These are phyloP conservation scores for Meredithiella fracta DNA, from an alignment of 2,329 filamentous ascomycete species.

Conservation along the genomic window DNA sequence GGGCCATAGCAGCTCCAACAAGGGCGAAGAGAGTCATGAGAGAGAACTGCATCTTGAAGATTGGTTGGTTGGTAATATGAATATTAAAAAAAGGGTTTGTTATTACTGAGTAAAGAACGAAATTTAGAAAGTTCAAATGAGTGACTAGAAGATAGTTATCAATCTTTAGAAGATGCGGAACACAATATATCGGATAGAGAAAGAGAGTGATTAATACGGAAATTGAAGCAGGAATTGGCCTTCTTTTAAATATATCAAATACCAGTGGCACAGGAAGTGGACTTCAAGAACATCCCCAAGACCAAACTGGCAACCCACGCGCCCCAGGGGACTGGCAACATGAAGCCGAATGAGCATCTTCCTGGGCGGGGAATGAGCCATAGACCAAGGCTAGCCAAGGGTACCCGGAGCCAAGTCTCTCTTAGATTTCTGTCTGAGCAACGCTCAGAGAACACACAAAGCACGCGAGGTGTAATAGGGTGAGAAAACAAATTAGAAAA, in stretches of 20 bases:
- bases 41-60: constrained; percentile 38
- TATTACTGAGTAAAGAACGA: constrained; percentile 5
- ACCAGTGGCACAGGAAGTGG: background rate
- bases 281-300: background rate
- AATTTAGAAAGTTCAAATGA: constrained; percentile 8
- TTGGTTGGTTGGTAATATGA: constrained; percentile 11
- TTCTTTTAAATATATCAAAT: constrained; percentile 4
- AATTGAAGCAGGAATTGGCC: background rate
- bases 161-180: constrained; percentile 3
- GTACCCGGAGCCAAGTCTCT: background rate
- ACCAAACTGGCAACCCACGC: background rate
- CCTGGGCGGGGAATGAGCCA: constrained; percentile 1
- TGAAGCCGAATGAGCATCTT: background rate
- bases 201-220: background rate
- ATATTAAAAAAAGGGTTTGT: constrained; percentile 6
- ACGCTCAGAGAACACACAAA: background rate
- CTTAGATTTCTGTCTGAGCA: background rate
- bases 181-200: constrained; percentile 11
- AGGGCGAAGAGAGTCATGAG: constrained; percentile 28
- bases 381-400: background rate
- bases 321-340: background rate
- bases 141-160: constrained; percentile 7
- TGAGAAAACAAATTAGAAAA: constrained; percentile 1
- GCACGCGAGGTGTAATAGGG: background rate
- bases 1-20: constrained; percentile 35